A percentile compares a stretch with the other conserved stretches of the same genome.
Conservation (phyloP, 1,284 basidiomycete genomes). For the Dichomitus squalens region DNA sequence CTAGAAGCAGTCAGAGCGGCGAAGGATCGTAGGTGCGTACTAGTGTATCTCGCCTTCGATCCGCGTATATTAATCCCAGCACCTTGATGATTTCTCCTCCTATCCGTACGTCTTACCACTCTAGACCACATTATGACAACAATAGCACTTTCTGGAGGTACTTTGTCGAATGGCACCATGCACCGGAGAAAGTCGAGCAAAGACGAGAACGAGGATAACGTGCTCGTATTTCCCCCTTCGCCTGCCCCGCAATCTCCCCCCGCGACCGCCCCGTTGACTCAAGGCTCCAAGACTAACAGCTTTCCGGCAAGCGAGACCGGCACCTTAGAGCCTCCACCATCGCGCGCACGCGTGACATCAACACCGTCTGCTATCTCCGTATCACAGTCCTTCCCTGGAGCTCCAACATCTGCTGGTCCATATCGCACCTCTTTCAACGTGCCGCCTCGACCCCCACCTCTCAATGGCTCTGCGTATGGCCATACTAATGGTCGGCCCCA, state of each 20-base stretch:
- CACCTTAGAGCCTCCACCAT: conserved; percentile 10
- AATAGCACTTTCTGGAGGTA: conserved; percentile 6
- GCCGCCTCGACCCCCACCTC: conserved; percentile 32
- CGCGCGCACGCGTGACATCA: conserved; percentile 40
- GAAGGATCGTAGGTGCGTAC: not conserved
- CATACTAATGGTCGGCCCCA: conserved; percentile 27
- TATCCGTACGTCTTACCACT: not conserved
- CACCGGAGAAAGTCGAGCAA: conserved; percentile 39
- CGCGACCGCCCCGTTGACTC: conserved; percentile 17
- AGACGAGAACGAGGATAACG: conserved; percentile 34
- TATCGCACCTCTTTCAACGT: conserved; percentile 38
- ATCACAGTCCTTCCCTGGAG: conserved; percentile 31
- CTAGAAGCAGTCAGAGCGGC: not conserved
- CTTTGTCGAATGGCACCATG: conserved; percentile 21
- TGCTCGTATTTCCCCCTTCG: conserved; percentile 24
- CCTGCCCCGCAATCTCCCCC: conserved; percentile 19
- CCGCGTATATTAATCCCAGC: too few species aligned
- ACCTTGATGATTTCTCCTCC: not conserved
- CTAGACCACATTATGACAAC: not conserved
- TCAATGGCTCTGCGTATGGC: conserved; percentile 30
- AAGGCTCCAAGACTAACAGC: conserved; percentile 16
- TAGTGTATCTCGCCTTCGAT: not conserved
- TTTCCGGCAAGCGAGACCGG: conserved; percentile 2
- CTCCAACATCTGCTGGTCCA: conserved; percentile 44
- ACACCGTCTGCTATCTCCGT: conserved; percentile 35